Evolutionary conservation across 2,329 filamentous ascomycete genomes (phyloP), one percentile per base, ranked within the genome.

Genomic region (Trichoderma sp.): DNA sequence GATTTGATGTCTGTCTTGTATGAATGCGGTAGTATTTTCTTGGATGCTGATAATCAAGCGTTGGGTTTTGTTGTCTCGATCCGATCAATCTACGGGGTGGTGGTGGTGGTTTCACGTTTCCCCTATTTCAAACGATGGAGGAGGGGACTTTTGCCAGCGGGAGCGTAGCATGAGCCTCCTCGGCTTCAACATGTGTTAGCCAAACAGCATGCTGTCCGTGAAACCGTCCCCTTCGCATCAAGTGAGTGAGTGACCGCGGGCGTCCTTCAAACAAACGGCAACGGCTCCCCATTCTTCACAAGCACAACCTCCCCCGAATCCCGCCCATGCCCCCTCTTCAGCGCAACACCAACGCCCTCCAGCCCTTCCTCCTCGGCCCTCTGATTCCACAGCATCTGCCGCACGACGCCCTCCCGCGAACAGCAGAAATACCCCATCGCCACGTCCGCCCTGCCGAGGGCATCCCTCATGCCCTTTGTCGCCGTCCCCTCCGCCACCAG

Each of bases 381-480:
- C 39, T 79, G 78, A 75, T 94, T 94, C 91, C 91, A 94, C 4
- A 93, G 72, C 77, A 93, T 86, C 79, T 94, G 90, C 73, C 84
- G 78, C 25, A 93, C 76, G 8, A 75, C 75, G 0, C 91, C 91
- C 2, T 84, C 82, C 17, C 73, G 73, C 1, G 84, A 84, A 69
- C 91, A 88, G 66, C 86, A 87, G 29, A 92, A 78, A 73, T 88
- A 96, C 0, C 89, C 89, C 83, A 97, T 86, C 1, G 93, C 91
- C 81, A 86, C 89, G 42, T 80, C 78, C 74, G 90, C 91, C 68
- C 87, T 81, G 5, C 84, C 84, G 71, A 97, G 75, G 27, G 92
- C 88, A 57, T 93, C 89, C 67, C 92, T 82, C 3, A 96, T 88
- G 1, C 94, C 94, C 74, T 88, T 91, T 0, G 93, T 97, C 35